Evolutionary conservation across 495 filamentous ascomycete species (phyloP).

Genomic region (Neurospora sp.): DNA sequence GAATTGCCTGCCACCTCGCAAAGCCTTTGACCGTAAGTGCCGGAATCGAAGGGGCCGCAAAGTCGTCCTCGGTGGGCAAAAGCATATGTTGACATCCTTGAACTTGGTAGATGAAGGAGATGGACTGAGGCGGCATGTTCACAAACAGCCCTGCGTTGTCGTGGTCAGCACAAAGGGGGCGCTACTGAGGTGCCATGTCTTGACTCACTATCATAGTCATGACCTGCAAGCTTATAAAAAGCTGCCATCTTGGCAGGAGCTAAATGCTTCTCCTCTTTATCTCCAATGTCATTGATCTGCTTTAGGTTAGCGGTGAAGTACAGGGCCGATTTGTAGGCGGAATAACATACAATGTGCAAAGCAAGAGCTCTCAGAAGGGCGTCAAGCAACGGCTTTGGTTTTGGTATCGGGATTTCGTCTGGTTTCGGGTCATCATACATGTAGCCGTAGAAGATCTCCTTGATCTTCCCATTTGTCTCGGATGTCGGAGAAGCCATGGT

Average conservation of each 20-base stretch:
- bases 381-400: constrained; percentile 63
- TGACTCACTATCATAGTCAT: constrained; percentile 67
- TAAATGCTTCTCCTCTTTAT: constrained; percentile 52
- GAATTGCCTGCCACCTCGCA: constrained; percentile 88
- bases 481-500: constrained; percentile 14
- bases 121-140: constrained; percentile 56
- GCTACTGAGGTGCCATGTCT: neutral
- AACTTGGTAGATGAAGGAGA: constrained; percentile 87
- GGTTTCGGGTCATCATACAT: constrained; percentile 52
- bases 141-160: constrained; percentile 53
- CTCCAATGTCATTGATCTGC: constrained; percentile 53
- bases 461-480: constrained; percentile 11
- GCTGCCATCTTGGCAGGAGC: constrained; percentile 73
- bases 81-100: constrained; percentile 80
- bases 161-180: neutral
- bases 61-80: constrained; percentile 55
- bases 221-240: constrained; percentile 83
- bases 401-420: constrained; percentile 44
- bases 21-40: constrained; percentile 77
- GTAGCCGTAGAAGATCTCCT: constrained; percentile 62
- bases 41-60: constrained; percentile 64
- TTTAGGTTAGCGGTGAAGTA: neutral
- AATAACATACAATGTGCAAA: constrained; percentile 62
- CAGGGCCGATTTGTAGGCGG: neutral
- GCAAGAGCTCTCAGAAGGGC: constrained; percentile 71